Percentiles rank a stretch among this genome's conserved stretches.
These are phyloP conservation scores for Colletotrichum plurivorum DNA, from an alignment of 2,329 filamentous ascomycete species.

Conservation along the genomic window DNA sequence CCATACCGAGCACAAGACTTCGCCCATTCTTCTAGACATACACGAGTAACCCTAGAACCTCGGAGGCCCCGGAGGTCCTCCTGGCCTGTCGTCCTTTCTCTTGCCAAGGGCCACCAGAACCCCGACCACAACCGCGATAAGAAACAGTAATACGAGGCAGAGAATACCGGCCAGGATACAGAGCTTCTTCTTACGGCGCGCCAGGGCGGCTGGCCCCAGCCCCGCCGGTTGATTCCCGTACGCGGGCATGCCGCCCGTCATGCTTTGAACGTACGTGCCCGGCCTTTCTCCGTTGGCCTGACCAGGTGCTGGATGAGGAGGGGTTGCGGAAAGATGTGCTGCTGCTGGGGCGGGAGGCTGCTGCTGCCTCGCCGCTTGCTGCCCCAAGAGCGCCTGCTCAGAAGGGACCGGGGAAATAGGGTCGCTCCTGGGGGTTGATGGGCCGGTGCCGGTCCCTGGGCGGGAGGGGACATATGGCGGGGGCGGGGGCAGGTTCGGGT, in stretches of 20 bases:
- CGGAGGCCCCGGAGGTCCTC: slow-evolving; percentile 7
- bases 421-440: slow-evolving; percentile 20
- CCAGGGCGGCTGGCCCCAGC: slow-evolving; percentile 35
- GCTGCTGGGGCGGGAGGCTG: slow-evolving; percentile 25
- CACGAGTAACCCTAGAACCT: background rate
- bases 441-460: slow-evolving; percentile 17
- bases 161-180: slow-evolving; percentile 26
- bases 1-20: background rate
- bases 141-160: slow-evolving; percentile 36
- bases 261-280: slow-evolving; percentile 30
- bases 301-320: background rate
- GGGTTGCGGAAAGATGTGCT: slow-evolving; percentile 7
- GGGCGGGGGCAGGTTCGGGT: slow-evolving; percentile 42
- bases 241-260: slow-evolving; percentile 38
- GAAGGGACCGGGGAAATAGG: slow-evolving; percentile 23
- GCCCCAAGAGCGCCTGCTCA: slow-evolving; percentile 26
- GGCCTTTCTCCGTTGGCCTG: slow-evolving; percentile 12
- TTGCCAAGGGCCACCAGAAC: slow-evolving; percentile 37
- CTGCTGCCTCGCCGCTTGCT: slow-evolving; percentile 8
- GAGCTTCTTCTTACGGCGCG: slow-evolving; percentile 38
- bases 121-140: slow-evolving; percentile 40
- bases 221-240: slow-evolving; percentile 26
- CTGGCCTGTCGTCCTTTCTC: slow-evolving; percentile 20
- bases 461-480: slow-evolving; percentile 37
- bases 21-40: background rate